Evolutionary conservation across 495 filamentous ascomycete genomes (phyloP).

Genomic region (Hypoxylon trugodes): DNA sequence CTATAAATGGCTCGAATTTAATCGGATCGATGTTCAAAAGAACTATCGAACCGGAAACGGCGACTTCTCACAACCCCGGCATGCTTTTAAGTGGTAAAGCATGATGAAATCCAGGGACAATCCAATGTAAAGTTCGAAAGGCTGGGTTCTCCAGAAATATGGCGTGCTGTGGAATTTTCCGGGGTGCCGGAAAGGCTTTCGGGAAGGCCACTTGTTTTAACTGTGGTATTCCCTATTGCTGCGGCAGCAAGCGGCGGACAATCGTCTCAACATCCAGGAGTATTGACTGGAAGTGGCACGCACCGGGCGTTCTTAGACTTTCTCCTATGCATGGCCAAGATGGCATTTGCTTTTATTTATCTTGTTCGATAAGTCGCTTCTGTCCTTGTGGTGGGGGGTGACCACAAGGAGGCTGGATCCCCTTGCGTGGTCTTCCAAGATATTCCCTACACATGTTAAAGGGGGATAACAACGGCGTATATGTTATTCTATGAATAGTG

Average conservation of each 20-base stretch:
- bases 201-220: slow-evolving; percentile 10
- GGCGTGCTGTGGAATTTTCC: slow-evolving; percentile 32
- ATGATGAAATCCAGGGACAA: slow-evolving; percentile 29
- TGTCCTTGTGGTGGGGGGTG: slow-evolving; percentile 50
- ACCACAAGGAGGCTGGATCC: slow-evolving; percentile 49
- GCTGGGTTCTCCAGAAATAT: slow-evolving; percentile 24
- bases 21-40: slow-evolving; percentile 25
- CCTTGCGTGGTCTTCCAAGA: slow-evolving; percentile 45
- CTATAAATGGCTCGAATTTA: slow-evolving; percentile 40
- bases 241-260: slow-evolving; percentile 33
- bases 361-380: slow-evolving; percentile 50
- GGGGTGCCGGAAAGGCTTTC: slow-evolving; percentile 22
- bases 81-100: slow-evolving; percentile 29
- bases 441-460: slow-evolving; percentile 45
- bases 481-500: slow-evolving; percentile 45
- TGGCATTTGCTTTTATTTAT: slow-evolving; percentile 49
- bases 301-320: slow-evolving; percentile 52
- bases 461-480: slow-evolving; percentile 51
- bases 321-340: slow-evolving; percentile 59
- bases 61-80: slow-evolving; percentile 24
- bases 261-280: slow-evolving; percentile 29
- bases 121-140: slow-evolving; percentile 27
- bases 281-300: slow-evolving; percentile 35
- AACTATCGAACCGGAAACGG: slow-evolving; percentile 20
- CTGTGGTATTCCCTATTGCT: slow-evolving; percentile 26